These are phyloP conservation scores for Yarrowia bubula DNA, from an alignment of 805 yeast species.

Conservation along the genomic window DNA sequence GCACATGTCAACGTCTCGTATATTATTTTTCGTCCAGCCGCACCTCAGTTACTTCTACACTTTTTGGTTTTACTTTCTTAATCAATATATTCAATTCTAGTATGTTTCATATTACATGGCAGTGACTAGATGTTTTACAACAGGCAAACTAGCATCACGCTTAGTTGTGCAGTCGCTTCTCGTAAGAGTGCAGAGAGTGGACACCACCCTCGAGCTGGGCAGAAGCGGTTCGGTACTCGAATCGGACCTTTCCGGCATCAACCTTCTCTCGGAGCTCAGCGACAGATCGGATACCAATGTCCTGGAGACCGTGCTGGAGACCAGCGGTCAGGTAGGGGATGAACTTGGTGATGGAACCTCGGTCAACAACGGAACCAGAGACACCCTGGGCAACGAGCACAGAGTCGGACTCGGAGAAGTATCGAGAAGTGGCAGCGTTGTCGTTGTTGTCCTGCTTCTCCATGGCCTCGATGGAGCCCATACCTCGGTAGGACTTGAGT, in stretches of 20 bases:
- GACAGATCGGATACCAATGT: constrained; percentile 80
- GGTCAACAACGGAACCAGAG: constrained; percentile 92
- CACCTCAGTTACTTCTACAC: neutral
- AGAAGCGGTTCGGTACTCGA: constrained; percentile 96
- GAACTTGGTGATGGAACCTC: constrained; percentile 91
- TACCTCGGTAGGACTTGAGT: constrained; percentile 96
- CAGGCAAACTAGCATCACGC: neutral
- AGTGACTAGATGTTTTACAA: constrained; percentile 17
- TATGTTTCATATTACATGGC: neutral
- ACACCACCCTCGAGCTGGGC: constrained; percentile 99
- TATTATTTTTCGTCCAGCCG: no score
- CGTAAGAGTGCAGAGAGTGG: constrained; percentile 92
- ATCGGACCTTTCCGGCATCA: constrained; percentile 70
- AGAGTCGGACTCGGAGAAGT: constrained; percentile 92
- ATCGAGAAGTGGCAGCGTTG: constrained; percentile 97
- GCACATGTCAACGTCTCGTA: no score
- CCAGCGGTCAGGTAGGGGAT: constrained; percentile 93
- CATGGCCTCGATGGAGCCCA: constrained; percentile 99
- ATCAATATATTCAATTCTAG: constrained; percentile 2
- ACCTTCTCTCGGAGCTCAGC: constrained; percentile 62
- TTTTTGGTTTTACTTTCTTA: neutral
- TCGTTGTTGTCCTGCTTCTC: constrained; percentile 82
- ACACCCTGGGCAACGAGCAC: constrained; percentile 99
- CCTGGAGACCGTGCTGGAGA: constrained; percentile 98
- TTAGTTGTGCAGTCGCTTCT: constrained; percentile 91